These are phyloP conservation scores for Cupressus sempervirens DNA, from an alignment of 75 land plant species.

Conservation along the genomic window DNA sequence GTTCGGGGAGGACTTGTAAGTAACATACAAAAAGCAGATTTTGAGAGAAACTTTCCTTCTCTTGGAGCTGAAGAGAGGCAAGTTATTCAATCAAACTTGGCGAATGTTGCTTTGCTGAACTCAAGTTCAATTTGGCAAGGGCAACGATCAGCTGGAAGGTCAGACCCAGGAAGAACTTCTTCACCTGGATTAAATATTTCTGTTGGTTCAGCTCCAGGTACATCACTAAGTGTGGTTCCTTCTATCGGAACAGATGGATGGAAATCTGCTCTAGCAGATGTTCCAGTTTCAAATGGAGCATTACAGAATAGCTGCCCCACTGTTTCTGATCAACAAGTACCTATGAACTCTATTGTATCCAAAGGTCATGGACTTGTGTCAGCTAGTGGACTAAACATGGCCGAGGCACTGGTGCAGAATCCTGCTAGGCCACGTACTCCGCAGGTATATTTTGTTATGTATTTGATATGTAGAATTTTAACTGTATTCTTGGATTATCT, in stretches of 20 bases:
- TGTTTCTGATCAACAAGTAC: conserved; percentile 18
- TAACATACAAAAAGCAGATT: conserved; percentile 47
- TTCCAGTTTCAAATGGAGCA: conserved; percentile 41
- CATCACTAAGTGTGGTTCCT: conserved; percentile 22
- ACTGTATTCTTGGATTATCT: not conserved
- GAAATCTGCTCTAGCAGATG: conserved; percentile 86
- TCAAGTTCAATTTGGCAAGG: conserved; percentile 34
- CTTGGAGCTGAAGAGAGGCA: conserved; percentile 77
- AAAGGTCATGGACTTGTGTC: conserved; percentile 14
- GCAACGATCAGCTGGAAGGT: conserved; percentile 6
- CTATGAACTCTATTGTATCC: conserved; percentile 15
- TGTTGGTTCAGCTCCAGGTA: conserved; percentile 34
- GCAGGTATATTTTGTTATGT: conserved; percentile 44
- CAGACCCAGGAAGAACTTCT: conserved; percentile 42
- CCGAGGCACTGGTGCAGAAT: conserved; percentile 75
- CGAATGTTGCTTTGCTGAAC: conserved; percentile 16
- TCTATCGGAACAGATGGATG: conserved; percentile 56
- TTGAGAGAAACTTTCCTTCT: conserved; percentile 89
- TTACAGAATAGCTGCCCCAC: conserved; percentile 18
- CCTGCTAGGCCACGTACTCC: conserved; percentile 66
- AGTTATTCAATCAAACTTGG: conserved; percentile 3
- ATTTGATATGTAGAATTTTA: not conserved
- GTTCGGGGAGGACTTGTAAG: conserved; percentile 23
- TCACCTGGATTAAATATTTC: conserved; percentile 53
- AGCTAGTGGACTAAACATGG: conserved; percentile 69